A percentile compares a stretch with the other conserved stretches of the same genome.
Evolutionary conservation across 768 basidiomycete genomes (phyloP).

Genomic region (Agrocybe pediades): DNA sequence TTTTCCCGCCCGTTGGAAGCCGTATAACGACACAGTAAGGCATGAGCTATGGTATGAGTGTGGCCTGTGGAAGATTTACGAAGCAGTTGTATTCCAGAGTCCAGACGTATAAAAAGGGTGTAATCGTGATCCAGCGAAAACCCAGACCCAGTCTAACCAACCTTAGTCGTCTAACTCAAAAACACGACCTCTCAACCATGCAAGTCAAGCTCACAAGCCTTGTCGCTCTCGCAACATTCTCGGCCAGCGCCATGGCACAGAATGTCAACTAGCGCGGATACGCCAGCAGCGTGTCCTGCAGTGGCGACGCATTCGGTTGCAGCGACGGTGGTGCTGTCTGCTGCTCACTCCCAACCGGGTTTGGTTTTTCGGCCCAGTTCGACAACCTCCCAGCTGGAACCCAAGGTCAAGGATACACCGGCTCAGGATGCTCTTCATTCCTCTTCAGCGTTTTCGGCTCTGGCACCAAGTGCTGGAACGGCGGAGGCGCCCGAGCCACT

Average conservation of each 20-base stretch:
- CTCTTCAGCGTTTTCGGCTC: constrained; percentile 5
- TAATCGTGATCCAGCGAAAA: no score
- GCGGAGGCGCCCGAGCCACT: not conserved
- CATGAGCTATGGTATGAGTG: no score
- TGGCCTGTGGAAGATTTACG: no score
- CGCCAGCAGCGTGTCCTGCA: constrained; percentile 12
- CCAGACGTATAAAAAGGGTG: no score
- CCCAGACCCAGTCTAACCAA: no score
- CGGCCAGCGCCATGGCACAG: not conserved
- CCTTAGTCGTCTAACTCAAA: not conserved
- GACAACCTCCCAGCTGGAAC: constrained; percentile 12
- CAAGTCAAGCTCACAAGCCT: not conserved
- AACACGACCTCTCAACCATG: not conserved
- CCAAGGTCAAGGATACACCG: constrained; percentile 17
- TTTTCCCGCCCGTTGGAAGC: no score
- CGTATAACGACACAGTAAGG: no score
- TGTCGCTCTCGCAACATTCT: not conserved
- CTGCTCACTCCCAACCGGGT: constrained; percentile 18
- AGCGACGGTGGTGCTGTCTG: constrained; percentile 13
- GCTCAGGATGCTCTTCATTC: constrained; percentile 3
- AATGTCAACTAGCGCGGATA: constrained; percentile 8
- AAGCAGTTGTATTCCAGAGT: no score
- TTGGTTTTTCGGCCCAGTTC: constrained; percentile 17
- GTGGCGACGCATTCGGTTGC: constrained; percentile 15
- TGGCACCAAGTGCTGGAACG: constrained; percentile 5